phyloP scores from a whole-genome alignment of 192 early-diverging fungal species.

The Martensiomyces pterosporus region DNA sequence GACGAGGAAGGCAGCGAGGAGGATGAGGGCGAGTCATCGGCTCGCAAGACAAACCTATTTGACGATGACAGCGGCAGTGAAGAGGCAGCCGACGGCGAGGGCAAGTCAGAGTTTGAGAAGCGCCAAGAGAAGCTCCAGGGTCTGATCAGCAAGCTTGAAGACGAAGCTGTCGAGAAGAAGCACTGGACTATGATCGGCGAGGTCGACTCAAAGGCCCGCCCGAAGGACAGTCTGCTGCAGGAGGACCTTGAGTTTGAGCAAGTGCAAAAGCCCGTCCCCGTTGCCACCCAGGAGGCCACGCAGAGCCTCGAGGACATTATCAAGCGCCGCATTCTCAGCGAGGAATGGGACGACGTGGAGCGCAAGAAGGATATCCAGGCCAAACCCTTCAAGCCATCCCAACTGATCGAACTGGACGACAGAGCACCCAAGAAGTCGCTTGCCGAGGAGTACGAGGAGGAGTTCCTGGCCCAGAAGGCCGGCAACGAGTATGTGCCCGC shows the following conservation, averaged over 20 bases:
- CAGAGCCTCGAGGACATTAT: conserved; percentile 89
- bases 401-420: conserved; percentile 77
- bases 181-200: conserved; percentile 93
- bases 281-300: conserved; percentile 89
- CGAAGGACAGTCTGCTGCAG: conserved; percentile 88
- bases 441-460: conserved; percentile 87
- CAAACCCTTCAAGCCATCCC: conserved; percentile 67
- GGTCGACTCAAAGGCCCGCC: conserved; percentile 71
- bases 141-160: conserved; percentile 80
- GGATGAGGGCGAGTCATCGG: neutral
- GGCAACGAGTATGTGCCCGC: conserved; percentile 36
- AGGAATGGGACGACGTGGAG: conserved; percentile 90
- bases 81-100: conserved; percentile 5
- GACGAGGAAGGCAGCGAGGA: conserved; percentile 45
- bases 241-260: conserved; percentile 91
- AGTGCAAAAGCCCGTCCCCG: conserved; percentile 87
- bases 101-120: conserved; percentile 75
- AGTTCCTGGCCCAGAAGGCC: conserved; percentile 68
- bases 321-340: conserved; percentile 84
- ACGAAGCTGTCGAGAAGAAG: conserved; percentile 75
- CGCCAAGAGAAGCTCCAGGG: conserved; percentile 64
- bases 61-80: conserved; percentile 26
- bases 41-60: conserved; percentile 20
- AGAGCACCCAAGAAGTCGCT: conserved; percentile 84
- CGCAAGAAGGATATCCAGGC: conserved; percentile 76